phyloP scores from a whole-genome alignment of 2,329 filamentous ascomycete species.

The Ramularia collo-cygni region DNA sequence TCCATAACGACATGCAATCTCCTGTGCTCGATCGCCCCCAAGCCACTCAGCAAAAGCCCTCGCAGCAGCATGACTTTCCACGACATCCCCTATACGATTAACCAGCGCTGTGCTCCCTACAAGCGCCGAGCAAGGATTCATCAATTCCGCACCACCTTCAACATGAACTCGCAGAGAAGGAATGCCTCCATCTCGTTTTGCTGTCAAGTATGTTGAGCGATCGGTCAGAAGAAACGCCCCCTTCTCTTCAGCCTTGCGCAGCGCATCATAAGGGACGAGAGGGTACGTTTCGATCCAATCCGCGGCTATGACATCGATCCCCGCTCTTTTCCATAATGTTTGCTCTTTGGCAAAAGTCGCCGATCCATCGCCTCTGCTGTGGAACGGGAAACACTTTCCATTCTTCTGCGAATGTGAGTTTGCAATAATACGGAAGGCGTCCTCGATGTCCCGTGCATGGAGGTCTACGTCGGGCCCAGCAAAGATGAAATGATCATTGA shows the following conservation, averaged over 20 bases:
- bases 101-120: conserved; percentile 1
- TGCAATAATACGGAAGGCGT: conserved; percentile 6
- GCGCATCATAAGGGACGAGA: conserved; percentile 18
- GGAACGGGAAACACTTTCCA: conserved; percentile 6
- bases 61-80: conserved; percentile 2
- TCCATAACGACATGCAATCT: conserved; percentile 13
- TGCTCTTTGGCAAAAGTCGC: conserved; percentile 20
- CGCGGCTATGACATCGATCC: background rate
- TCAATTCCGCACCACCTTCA: conserved; percentile 14
- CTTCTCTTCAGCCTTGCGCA: conserved; percentile 14
- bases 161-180: conserved; percentile 8
- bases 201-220: conserved; percentile 20
- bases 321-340: conserved; percentile 12
- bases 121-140: conserved; percentile 22
- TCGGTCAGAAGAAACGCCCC: conserved; percentile 20
- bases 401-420: background rate
- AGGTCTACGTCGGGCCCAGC: conserved; percentile 13
- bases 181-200: conserved; percentile 14
- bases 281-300: conserved; percentile 13
- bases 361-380: conserved; percentile 19
- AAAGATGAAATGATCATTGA: conserved; percentile 23
- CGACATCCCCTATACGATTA: background rate
- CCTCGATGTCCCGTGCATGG: conserved; percentile 1
- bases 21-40: conserved; percentile 6
- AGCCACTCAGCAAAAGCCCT: conserved; percentile 18